Evolutionary conservation across 75 land plant species (phyloP).

Genomic region (Pinus albicaulis): DNA sequence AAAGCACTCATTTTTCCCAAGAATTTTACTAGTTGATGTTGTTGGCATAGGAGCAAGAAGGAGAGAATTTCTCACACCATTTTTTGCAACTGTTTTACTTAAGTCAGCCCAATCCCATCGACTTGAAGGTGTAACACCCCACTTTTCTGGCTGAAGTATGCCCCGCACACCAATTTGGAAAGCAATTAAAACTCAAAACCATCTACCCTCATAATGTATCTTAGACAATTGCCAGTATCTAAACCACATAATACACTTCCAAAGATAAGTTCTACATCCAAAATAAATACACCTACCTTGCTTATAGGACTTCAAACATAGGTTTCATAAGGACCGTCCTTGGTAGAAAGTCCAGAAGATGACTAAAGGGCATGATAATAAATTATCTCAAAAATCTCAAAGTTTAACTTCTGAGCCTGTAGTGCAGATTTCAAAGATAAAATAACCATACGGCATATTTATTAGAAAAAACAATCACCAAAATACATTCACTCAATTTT

Average conservation of each 20-base stretch:
- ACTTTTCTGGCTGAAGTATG: constrained; percentile 95
- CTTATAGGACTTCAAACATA: constrained; percentile 88
- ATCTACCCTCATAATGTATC: too few relatives aligned
- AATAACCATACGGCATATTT: neutral
- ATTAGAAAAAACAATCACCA: neutral
- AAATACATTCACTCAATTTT: neutral
- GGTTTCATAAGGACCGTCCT: constrained; percentile 87
- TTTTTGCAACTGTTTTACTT: constrained; percentile 46
- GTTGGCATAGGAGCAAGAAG: constrained; percentile 99
- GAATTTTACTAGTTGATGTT: constrained; percentile 95
- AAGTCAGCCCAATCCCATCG: constrained; percentile 87
- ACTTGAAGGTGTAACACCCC: constrained; percentile 79
- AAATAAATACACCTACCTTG: constrained; percentile 48
- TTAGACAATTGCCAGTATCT: neutral
- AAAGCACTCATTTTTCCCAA: constrained; percentile 98
- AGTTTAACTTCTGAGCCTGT: constrained; percentile 85
- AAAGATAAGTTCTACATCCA: neutral
- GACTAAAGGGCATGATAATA: constrained; percentile 94
- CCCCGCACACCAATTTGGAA: constrained; percentile 41
- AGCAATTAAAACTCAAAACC: too few relatives aligned
- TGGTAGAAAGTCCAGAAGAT: constrained; percentile 64
- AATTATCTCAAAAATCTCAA: constrained; percentile 94
- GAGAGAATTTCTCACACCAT: constrained; percentile 89
- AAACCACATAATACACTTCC: neutral
- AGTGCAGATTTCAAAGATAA: constrained; percentile 21